A percentile compares a stretch with the other conserved stretches of the same genome.
Evolutionary conservation across 805 yeast species (phyloP).

Genomic region (Candida bentonensis): DNA sequence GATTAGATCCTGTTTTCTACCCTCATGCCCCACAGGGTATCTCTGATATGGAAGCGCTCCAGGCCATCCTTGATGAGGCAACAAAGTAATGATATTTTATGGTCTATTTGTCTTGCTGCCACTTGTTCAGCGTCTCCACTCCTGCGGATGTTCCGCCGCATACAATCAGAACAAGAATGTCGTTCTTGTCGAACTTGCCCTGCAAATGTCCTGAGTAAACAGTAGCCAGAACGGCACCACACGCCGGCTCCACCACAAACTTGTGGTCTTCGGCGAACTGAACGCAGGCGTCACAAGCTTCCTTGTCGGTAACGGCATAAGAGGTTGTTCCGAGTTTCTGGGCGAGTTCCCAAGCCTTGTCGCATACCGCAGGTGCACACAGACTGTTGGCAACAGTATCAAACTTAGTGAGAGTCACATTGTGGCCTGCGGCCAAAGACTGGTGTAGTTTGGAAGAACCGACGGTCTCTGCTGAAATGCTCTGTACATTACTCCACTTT

Average conservation of each 20-base stretch:
- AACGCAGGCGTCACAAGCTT: conserved; percentile 40
- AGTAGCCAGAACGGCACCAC: conserved; percentile 53
- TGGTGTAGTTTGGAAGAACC: conserved; percentile 46
- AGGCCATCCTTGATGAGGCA: too few species aligned
- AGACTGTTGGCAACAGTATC: conserved; percentile 48
- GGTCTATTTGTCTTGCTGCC: neutral
- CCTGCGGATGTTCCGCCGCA: conserved; percentile 10
- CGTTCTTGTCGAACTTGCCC: conserved; percentile 2
- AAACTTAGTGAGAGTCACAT: conserved; percentile 29
- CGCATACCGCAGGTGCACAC: conserved; percentile 46
- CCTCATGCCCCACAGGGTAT: too few species aligned
- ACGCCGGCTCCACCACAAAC: conserved; percentile 52
- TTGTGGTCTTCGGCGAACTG: conserved; percentile 37
- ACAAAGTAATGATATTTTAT: too few species aligned
- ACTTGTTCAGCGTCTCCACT: neutral
- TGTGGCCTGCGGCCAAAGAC: conserved; percentile 33
- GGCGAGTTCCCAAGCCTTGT: conserved; percentile 33
- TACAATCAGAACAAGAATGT: conserved; percentile 10
- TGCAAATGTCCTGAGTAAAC: conserved; percentile 11
- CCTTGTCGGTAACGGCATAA: conserved; percentile 35
- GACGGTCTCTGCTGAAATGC: conserved; percentile 41
- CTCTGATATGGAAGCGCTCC: too few species aligned
- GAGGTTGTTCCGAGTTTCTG: conserved; percentile 28
- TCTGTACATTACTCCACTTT: conserved; percentile 24
- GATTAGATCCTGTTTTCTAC: too few species aligned